Evolutionary conservation across 1,284 basidiomycete species (phyloP).

Genomic region (Phellopilus nigrolimitatus): DNA sequence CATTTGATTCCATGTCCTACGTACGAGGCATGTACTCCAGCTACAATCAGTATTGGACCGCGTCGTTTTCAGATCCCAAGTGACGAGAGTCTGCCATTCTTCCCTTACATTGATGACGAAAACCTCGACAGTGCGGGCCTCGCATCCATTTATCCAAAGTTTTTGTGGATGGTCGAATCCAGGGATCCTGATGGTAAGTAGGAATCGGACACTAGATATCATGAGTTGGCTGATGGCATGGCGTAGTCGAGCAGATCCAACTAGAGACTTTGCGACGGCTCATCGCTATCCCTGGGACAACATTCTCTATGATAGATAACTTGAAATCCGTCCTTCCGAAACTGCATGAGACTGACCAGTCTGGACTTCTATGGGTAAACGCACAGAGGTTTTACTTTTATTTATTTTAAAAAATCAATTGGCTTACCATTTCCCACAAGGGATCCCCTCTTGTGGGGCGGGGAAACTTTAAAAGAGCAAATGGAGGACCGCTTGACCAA

Average conservation of each 20-base stretch:
- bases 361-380: constrained; percentile 5
- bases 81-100: constrained; percentile 5
- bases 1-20: constrained; percentile 2
- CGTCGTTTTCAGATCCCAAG: neutral
- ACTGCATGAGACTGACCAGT: neutral
- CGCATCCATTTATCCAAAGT: neutral
- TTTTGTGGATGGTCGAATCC: neutral
- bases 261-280: constrained; percentile 9
- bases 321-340: neutral
- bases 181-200: constrained; percentile 4
- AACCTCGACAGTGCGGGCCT: neutral
- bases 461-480: neutral
- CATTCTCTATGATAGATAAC: neutral
- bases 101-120: constrained; percentile 6
- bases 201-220: neutral
- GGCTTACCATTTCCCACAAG: neutral
- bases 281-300: neutral
- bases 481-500: neutral
- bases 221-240: neutral
- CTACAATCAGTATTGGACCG: constrained; percentile 3
- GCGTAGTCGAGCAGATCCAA: constrained; percentile 8
- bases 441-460: constrained; percentile 2
- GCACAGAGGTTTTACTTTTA: constrained; percentile 1
- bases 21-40: constrained; percentile 9
- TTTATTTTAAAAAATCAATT: neutral